Conservation (phyloP, 2,329 filamentous ascomycete genomes). For the Emericellopsis cladophorae region DNA sequence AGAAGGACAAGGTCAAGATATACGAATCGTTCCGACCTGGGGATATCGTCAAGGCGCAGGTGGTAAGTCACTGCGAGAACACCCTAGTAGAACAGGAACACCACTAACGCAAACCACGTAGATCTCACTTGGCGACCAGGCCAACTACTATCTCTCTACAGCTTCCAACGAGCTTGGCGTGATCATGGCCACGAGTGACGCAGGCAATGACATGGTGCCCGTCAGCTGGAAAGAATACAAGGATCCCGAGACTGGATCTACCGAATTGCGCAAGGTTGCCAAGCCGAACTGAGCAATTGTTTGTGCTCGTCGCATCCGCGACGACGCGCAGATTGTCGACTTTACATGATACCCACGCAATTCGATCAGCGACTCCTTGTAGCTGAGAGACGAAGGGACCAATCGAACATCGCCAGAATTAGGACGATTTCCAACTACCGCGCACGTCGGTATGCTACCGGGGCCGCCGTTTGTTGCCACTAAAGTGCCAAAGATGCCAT, state of each 20-base stretch:
- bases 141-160: slow-evolving; percentile 90
- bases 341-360: too few species aligned
- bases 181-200: slow-evolving; percentile 81
- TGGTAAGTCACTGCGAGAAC: slow-evolving; percentile 39
- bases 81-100: background rate
- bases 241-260: slow-evolving; percentile 65
- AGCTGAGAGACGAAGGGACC: too few species aligned
- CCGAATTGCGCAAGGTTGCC: slow-evolving; percentile 81
- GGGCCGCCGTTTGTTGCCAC: too few species aligned
- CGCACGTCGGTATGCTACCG: too few species aligned
- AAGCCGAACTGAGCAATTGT: slow-evolving; percentile 59
- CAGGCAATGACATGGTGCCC: slow-evolving; percentile 82
- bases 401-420: too few species aligned
- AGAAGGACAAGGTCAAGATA: slow-evolving; percentile 90
- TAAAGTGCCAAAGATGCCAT: too few species aligned
- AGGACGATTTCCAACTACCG: too few species aligned
- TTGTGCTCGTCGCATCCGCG: too few species aligned
- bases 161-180: slow-evolving; percentile 86
- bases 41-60: slow-evolving; percentile 76
- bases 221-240: slow-evolving; percentile 92
- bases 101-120: slow-evolving; percentile 14
- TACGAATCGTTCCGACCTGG: slow-evolving; percentile 86
- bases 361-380: too few species aligned
- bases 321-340: too few species aligned
- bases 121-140: slow-evolving; percentile 87